These are phyloP conservation scores for Pascua sp. DNA, from an alignment of 1,284 basidiomycete species.

Conservation along the genomic window DNA sequence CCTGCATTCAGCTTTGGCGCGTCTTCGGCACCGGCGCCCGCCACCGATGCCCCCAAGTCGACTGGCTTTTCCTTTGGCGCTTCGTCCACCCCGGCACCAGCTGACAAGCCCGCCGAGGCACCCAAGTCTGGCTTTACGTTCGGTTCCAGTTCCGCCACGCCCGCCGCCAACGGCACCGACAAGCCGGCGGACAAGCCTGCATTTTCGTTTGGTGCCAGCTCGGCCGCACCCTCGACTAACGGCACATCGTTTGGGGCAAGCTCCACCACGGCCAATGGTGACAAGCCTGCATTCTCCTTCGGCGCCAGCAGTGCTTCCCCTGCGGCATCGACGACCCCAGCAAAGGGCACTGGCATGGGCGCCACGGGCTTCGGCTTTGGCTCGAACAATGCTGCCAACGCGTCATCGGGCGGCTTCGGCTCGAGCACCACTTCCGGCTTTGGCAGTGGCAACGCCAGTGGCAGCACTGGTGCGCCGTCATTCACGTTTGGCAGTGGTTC, in stretches of 20 bases:
- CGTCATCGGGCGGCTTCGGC: not conserved
- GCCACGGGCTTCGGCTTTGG: slow-evolving; percentile 2
- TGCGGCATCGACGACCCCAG: not conserved
- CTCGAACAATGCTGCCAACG: not conserved
- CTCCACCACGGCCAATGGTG: not conserved
- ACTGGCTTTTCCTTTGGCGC: slow-evolving; percentile 2
- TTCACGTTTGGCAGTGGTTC: not conserved
- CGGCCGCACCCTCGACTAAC: not conserved
- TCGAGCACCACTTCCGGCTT: not conserved
- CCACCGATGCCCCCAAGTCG: not conserved
- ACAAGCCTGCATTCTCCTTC: not conserved
- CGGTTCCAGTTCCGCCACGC: not conserved
- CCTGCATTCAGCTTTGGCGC: slow-evolving; percentile 23
- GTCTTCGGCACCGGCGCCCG: slow-evolving; percentile 7
- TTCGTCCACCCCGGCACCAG: not conserved
- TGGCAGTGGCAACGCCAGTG: not conserved
- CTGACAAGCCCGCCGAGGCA: slow-evolving; percentile 2
- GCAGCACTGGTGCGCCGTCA: not conserved
- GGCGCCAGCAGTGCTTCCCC: not conserved
- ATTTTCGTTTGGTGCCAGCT: not conserved
- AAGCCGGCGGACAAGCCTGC: slow-evolving; percentile 1
- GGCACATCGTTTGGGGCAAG: not conserved
- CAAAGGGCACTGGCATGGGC: not conserved
- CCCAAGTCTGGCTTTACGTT: slow-evolving; percentile 5
- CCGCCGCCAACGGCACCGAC: slow-evolving; percentile 1